Base-by-base conservation (phyloP, 75 land plant species). In the Selaginella tamariscina region DNA sequence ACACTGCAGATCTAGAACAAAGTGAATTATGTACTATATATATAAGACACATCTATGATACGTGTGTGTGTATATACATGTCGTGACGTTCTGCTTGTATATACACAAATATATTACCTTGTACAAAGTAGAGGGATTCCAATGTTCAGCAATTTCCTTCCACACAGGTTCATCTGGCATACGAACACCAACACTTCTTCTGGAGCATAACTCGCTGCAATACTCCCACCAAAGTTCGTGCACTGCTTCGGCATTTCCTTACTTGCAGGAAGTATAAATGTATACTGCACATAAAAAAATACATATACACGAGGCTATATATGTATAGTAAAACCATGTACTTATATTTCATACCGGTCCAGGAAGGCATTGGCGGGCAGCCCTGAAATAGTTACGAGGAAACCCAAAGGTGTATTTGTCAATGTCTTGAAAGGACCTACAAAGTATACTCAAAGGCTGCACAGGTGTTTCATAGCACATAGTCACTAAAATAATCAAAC, bases 361-460 rank as follows among this genome's bases (percentile, higher is more conserved):
- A 67, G 97, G 97, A 23, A 88, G 76, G 80, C 97, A 91, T 73
- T 85, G 88, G 54, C 85, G 89, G 29, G 83, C 97, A 72, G 80
- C 85, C 59, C 97, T 86, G 70, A 91, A 91, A 2, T 85, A 76
- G 60, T 79, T 83, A 54, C 88, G 79, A 77, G 97, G 97, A 56
- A 91, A 85, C 2, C 96, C 96, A 39, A 71, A 77, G 32, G 96
- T 91, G 65, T 91, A 91, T 21, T 77, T 83, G 71, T 91, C 97
- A 29, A 91, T 79, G 69, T 91, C 97, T 28, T 78, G 81, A 27
- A 91, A 80, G 20, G 97, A 85, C 30, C 65, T 79, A 70, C 97
- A 91, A 54, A 91, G 77, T 27, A 91, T 85, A 70, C 97, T 91
- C n/a, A 91, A 84, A n/a, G 88, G 97, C 97, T 91, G 85, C 75